Conservation (phyloP, 352 stramenopile genomes). For the Phytophthora litchii region DNA sequence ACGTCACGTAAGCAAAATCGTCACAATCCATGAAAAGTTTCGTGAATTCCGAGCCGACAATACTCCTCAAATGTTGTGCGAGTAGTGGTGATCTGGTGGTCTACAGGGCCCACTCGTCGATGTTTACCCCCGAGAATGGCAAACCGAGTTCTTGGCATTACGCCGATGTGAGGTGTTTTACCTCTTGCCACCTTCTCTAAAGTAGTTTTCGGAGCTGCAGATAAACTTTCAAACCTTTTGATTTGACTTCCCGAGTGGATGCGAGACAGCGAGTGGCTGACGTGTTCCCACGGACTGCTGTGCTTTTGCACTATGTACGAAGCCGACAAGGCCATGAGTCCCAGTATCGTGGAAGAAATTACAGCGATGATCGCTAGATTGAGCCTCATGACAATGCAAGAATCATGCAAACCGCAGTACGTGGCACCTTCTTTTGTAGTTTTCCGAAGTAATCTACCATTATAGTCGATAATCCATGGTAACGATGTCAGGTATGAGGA, state of each 20-base stretch:
- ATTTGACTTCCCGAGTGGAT: conserved; percentile 14
- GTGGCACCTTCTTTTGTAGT: conserved; percentile 30
- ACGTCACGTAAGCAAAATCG: conserved; percentile 34
- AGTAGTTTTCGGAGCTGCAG: neutral
- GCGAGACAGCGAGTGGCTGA: conserved; percentile 5
- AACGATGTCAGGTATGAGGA: conserved; percentile 19
- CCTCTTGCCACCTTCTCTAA: conserved; percentile 11
- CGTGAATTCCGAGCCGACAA: conserved; percentile 27
- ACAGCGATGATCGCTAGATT: conserved; percentile 27
- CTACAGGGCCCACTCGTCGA: conserved; percentile 8
- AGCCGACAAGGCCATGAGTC: conserved; percentile 16
- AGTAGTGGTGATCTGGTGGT: conserved; percentile 16
- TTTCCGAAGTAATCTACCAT: conserved; percentile 37
- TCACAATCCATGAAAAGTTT: conserved; percentile 39
- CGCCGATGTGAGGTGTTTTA: conserved; percentile 2
- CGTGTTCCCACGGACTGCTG: conserved; percentile 16
- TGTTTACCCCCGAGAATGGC: conserved; percentile 10
- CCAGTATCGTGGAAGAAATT: conserved; percentile 12
- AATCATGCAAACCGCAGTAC: conserved; percentile 32
- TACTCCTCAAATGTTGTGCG: conserved; percentile 34
- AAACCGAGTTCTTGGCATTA: conserved; percentile 21
- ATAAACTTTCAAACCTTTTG: neutral
- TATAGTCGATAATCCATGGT: conserved; percentile 27
- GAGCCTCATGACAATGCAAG: conserved; percentile 32
- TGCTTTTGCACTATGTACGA: conserved; percentile 26